Evolutionary conservation across 2,329 filamentous ascomycete genomes (phyloP), one percentile per base, ranked within the genome.

Genomic region (Colletotrichum cereale): DNA sequence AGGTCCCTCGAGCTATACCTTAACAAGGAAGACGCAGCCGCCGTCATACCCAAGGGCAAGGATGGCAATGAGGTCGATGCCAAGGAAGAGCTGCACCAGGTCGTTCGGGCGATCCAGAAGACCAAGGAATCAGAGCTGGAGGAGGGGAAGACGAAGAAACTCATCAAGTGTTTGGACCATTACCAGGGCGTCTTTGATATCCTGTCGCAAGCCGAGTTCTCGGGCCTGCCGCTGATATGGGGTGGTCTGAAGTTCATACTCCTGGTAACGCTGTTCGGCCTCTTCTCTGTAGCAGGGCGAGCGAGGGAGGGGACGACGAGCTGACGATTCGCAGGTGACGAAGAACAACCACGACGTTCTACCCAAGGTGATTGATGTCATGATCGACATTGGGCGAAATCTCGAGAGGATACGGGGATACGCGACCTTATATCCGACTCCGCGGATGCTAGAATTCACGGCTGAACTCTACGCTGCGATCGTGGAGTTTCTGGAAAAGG

Each of bases 151-250:
- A 71, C 73, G 38, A 57, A 65, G 16, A 67, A 58, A 47, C 74
- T 78, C 21, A 71, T 78, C 48, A 75, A 76, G 44, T 69, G 74
- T 3, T 18, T 78, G 18, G 73, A 75, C 42, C 72, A 75, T 52
- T 76, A 76, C 57, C 73, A 74, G 6, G 75, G 75, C 18, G 76
- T 77, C 11, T 78, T 78, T 57, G 76, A 78, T 34, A 77, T 78
- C 12, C 68, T 78, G 1, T 76, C 73, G 0, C 77, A 78, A 50
- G 73, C 74, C 4, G 76, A 76, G 36, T 76, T 76, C 56, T 66
- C 71, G 16, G 77, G 75, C 14, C 61, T 78, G 62, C 74, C 76
- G 5, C 66, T 78, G 18, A 73, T 78, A 24, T 78, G 76, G 76
- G 76, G 77, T 2, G 74, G 67, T 4, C 24, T 75, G 44, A 75